Conservation (phyloP, 495 filamentous ascomycete species). For the Parachaetomium inaequale region DNA sequence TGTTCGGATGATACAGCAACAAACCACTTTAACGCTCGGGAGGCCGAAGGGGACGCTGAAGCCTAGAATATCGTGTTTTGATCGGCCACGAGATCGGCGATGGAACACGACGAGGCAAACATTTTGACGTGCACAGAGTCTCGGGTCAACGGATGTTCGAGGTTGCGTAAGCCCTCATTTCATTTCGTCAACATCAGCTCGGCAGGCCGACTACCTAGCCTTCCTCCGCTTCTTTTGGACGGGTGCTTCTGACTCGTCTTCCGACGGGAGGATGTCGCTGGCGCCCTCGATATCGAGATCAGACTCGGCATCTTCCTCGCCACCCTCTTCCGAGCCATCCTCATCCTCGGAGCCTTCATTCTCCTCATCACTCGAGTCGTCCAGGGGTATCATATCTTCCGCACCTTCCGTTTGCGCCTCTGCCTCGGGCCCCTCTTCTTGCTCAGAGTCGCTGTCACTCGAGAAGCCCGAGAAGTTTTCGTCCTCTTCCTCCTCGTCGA, state of each 20-base stretch:
- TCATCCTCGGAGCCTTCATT: constrained; percentile 36
- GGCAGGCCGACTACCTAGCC: constrained; percentile 14
- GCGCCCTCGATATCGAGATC: constrained; percentile 28
- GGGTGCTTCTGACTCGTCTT: constrained; percentile 25
- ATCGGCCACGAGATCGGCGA: too few species aligned
- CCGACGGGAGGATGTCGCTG: constrained; percentile 25
- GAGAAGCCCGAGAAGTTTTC: constrained; percentile 50
- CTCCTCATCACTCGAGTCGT: constrained; percentile 49
- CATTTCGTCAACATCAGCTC: neutral
- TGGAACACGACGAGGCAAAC: neutral
- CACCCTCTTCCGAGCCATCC: constrained; percentile 25
- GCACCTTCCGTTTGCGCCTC: constrained; percentile 34
- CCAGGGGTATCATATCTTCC: constrained; percentile 53
- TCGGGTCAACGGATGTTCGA: neutral
- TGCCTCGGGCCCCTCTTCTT: constrained; percentile 36
- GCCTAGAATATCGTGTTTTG: too few species aligned
- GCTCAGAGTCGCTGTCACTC: constrained; percentile 45
- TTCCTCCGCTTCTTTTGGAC: constrained; percentile 28
- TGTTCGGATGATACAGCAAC: neutral
- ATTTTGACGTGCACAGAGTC: neutral
- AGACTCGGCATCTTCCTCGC: constrained; percentile 38
- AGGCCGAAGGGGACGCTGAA: too few species aligned
- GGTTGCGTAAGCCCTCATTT: neutral
- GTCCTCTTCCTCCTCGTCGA: constrained; percentile 26
- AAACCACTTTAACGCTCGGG: neutral